Base-by-base conservation (phyloP, 2,329 filamentous ascomycete genomes). In the Penicillium sp. region DNA sequence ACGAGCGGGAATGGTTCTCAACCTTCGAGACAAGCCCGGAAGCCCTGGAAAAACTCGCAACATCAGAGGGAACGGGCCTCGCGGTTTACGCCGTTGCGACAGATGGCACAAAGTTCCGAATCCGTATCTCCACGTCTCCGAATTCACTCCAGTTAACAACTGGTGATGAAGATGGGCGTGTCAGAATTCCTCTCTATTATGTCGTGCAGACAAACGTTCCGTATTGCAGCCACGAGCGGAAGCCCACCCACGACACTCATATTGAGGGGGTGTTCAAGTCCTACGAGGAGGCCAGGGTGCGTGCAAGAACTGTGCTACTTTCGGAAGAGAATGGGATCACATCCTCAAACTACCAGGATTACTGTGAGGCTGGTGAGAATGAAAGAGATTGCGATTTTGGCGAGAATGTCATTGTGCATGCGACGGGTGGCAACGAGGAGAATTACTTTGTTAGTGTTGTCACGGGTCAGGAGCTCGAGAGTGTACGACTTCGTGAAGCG, bases 401-500 rank as follows among this genome's bases (percentile, higher is more conserved):
- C 7, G 18, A 54, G 10, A 54, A 54, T 46, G 51, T 54, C 3
- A 24, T 54, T 18, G 40, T 43, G 40, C 51, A 54, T 14, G 51
- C 51, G 51, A 24, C 35, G 16, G 40, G 40, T 22, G 6, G 10
- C 39, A 54, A 44, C 13, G 51, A 22, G 11, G 39, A 54, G 2
- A 54, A 54, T 36, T 54, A 46, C 16, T 44, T 46, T 10, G 40
- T 54, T 3, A 54, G 51, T 36, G 27, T 54, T 16, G 41, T 54
- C n/a, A 54, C 27, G 16, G 40, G 51, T 19, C 51, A 54, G 40
- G 51, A 24, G 51, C 33, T 37, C 5, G 51, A 54, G 36, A 46
- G 51, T 43, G 51, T 54, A 22, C 24, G 51, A 54, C 27, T 54
- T 22, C 6, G 16, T 44, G 51, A 54, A 44, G 51, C 51, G 19